These are phyloP conservation scores for Globisporangium okanoganense DNA, from an alignment of 352 stramenopile species.

Conservation along the genomic window DNA sequence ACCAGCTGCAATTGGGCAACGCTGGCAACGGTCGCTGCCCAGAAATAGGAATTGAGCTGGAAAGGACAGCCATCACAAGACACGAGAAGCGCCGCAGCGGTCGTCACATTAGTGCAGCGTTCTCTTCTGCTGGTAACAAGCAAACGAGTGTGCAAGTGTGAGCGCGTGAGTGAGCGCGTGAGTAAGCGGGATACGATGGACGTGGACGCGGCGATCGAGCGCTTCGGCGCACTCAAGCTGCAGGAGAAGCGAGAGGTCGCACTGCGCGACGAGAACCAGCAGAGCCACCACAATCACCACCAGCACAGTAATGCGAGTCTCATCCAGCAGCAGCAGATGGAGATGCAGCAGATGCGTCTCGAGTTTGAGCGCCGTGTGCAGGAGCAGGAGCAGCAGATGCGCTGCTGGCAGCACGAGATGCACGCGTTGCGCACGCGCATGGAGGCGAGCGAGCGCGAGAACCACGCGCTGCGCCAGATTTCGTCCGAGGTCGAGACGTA, in stretches of 20 bases:
- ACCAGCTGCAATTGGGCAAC: neutral
- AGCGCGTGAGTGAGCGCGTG: no score
- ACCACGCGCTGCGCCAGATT: conserved; percentile 41
- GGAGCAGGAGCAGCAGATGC: conserved; percentile 44
- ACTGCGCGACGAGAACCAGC: neutral
- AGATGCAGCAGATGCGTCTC: conserved; percentile 43
- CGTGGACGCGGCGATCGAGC: conserved; percentile 70
- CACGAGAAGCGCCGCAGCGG: neutral
- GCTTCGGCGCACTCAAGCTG: conserved; percentile 67
- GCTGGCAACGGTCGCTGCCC: neutral
- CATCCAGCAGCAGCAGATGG: conserved; percentile 20
- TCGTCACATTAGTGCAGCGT: no score
- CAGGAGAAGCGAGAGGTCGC: conserved; percentile 27
- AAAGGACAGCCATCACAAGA: conserved; percentile 12
- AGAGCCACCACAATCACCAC: conserved; percentile 11
- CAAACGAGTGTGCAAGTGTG: no score
- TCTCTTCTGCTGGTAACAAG: no score
- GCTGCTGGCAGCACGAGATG: conserved; percentile 50
- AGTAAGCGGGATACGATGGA: no score
- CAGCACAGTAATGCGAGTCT: neutral
- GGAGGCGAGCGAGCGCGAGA: conserved; percentile 48
- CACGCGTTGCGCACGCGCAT: conserved; percentile 38
- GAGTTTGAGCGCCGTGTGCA: conserved; percentile 39
- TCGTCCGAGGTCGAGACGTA: conserved; percentile 41
- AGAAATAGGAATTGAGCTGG: conserved; percentile 7